Evolutionary conservation across 768 basidiomycete species (phyloP).

Genomic region (Psilocybe tampanensis): DNA sequence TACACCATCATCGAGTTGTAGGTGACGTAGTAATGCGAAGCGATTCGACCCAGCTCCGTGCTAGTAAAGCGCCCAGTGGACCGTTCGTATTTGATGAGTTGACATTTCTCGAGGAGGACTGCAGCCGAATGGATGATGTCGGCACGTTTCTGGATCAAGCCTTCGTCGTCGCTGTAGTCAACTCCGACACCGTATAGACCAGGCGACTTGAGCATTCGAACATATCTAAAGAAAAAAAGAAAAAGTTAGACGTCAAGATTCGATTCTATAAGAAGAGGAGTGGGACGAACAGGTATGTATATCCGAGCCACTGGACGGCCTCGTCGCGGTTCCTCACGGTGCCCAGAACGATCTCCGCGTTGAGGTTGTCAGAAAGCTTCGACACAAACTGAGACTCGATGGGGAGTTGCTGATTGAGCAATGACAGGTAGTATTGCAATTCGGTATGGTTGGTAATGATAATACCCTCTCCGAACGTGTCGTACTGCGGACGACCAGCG

Average conservation of each 20-base stretch:
- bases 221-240: conserved; percentile 58
- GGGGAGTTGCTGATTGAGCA: conserved; percentile 96
- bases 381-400: conserved; percentile 96
- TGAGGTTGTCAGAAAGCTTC: conserved; percentile 92
- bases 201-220: conserved; percentile 92
- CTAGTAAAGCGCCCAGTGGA: conserved; percentile 86
- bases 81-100: conserved; percentile 93
- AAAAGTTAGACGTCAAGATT: not conserved
- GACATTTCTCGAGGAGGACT: conserved; percentile 90
- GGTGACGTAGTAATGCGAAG: conserved; percentile 94
- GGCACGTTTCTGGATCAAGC: conserved; percentile 88
- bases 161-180: conserved; percentile 88
- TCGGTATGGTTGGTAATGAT: conserved; percentile 99
- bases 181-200: conserved; percentile 85
- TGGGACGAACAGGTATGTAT: conserved; percentile 82
- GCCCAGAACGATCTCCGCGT: conserved; percentile 96
- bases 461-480: conserved; percentile 96
- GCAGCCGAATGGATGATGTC: conserved; percentile 96
- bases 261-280: conserved; percentile 4
- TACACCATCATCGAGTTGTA: conserved; percentile 96
- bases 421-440: conserved; percentile 93
- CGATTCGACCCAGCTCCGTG: conserved; percentile 92
- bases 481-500: conserved; percentile 96
- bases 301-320: conserved; percentile 96
- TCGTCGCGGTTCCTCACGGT: conserved; percentile 95